These are phyloP conservation scores for Xylaria intraflava DNA, from an alignment of 495 filamentous ascomycete genomes.

Conservation along the genomic window DNA sequence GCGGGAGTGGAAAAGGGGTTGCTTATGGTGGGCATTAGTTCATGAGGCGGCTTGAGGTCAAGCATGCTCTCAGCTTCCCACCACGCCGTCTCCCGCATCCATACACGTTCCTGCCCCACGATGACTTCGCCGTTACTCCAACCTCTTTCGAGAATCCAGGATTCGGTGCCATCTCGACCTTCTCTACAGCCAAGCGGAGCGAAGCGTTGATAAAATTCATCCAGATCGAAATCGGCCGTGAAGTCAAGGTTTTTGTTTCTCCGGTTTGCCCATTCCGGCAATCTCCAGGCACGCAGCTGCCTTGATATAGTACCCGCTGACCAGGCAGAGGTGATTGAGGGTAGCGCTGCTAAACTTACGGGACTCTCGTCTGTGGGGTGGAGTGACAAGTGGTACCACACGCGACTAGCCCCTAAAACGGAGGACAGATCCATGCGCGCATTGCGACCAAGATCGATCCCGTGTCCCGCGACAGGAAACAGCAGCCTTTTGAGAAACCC, in stretches of 20 bases:
- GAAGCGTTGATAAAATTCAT: slow-evolving; percentile 84
- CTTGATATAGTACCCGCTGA: slow-evolving; percentile 86
- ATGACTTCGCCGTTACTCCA: slow-evolving; percentile 98
- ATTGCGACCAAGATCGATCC: slow-evolving; percentile 62
- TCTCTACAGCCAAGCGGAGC: slow-evolving; percentile 77
- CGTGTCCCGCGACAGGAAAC: slow-evolving; percentile 68
- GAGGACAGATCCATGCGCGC: slow-evolving; percentile 69
- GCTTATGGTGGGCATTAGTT: slow-evolving; percentile 33
- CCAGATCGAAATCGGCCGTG: slow-evolving; percentile 90
- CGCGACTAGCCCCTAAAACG: slow-evolving; percentile 69
- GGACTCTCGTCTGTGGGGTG: slow-evolving; percentile 87
- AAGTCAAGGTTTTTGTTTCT: slow-evolving; percentile 91
- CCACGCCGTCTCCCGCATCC: slow-evolving; percentile 92
- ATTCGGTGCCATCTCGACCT: slow-evolving; percentile 88
- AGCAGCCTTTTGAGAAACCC: slow-evolving; percentile 79
- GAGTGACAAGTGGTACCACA: slow-evolving; percentile 91
- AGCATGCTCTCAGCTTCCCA: slow-evolving; percentile 98
- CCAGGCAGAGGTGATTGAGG: slow-evolving; percentile 65
- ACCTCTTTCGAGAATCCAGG: slow-evolving; percentile 88
- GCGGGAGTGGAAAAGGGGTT: slow-evolving; percentile 43
- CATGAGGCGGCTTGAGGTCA: slow-evolving; percentile 63
- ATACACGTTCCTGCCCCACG: slow-evolving; percentile 81
- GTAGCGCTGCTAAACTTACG: slow-evolving; percentile 55
- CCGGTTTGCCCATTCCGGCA: slow-evolving; percentile 94
- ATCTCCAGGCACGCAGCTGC: slow-evolving; percentile 84